These are phyloP conservation scores for Gossypium gossypioides DNA, from an alignment of 441 rosid genomes.

Conservation along the genomic window DNA sequence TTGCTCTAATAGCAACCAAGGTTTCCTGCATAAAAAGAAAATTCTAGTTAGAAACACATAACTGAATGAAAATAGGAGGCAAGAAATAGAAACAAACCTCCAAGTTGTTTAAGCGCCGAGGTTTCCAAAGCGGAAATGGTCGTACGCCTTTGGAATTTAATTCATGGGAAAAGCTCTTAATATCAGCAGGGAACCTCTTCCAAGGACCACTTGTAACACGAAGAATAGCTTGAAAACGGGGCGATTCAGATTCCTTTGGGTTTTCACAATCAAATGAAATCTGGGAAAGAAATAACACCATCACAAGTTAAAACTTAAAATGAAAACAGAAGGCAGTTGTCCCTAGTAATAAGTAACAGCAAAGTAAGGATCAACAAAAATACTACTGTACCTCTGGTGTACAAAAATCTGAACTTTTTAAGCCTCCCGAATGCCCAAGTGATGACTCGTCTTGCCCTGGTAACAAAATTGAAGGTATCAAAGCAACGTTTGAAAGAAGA, in stretches of 20 bases:
- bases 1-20: constrained; percentile 67
- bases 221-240: constrained; percentile 94
- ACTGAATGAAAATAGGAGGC: constrained; percentile 1
- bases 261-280: constrained; percentile 58
- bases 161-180: constrained; percentile 97
- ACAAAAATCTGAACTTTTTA: constrained; percentile 67
- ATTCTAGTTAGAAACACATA: constrained; percentile 20
- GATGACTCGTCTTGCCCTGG: constrained; percentile 47
- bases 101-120: constrained; percentile 69
- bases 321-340: not conserved
- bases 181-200: constrained; percentile 69
- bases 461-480: constrained; percentile 19
- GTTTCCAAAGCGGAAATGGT: constrained; percentile 92
- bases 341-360: constrained; percentile 10
- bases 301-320: not conserved
- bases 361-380: constrained; percentile 15
- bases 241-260: constrained; percentile 91
- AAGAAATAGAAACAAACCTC: constrained; percentile 42
- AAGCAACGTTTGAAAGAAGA: constrained; percentile 11
- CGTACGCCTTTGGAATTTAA: constrained; percentile 92
- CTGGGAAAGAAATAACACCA: constrained; percentile 24
- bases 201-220: constrained; percentile 88
- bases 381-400: constrained; percentile 72
- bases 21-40: constrained; percentile 47
- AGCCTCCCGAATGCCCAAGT: constrained; percentile 46